These are phyloP conservation scores for Taiozyma sp. DNA, from an alignment of 1,139 yeast species.

Conservation along the genomic window DNA sequence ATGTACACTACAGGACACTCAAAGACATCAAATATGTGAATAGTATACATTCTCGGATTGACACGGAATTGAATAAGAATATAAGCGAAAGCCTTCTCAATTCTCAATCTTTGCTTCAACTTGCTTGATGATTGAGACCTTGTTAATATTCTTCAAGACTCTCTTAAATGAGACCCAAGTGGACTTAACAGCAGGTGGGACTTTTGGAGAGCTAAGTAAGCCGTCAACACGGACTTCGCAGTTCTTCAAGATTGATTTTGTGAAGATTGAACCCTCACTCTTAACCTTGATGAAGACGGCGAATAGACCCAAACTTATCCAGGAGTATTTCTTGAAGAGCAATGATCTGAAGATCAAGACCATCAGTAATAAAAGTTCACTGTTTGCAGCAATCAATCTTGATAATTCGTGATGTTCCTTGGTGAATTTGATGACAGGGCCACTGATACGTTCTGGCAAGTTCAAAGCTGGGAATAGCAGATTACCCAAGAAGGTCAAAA, in stretches of 20 bases:
- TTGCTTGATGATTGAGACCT: constrained; percentile 14
- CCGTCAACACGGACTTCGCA: constrained; percentile 73
- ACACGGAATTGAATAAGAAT: not conserved
- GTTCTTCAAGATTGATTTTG: constrained; percentile 63
- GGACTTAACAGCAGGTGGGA: constrained; percentile 54
- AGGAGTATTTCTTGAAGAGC: constrained; percentile 58
- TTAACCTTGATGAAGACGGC: constrained; percentile 68
- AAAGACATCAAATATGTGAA: not conserved
- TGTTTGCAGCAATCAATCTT: constrained; percentile 62
- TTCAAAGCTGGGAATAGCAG: constrained; percentile 64
- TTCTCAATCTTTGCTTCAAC: constrained; percentile 5
- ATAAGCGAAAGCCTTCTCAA: not conserved
- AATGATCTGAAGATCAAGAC: constrained; percentile 49
- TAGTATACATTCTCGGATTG: not conserved
- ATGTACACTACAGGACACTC: not conserved
- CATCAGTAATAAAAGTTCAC: constrained; percentile 55
- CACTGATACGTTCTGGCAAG: constrained; percentile 34
- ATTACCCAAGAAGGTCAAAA: constrained; percentile 57
- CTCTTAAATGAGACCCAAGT: constrained; percentile 57
- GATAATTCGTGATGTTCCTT: constrained; percentile 62
- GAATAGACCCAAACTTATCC: constrained; percentile 55
- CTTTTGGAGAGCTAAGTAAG: constrained; percentile 45
- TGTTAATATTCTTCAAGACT: constrained; percentile 26
- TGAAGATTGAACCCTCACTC: constrained; percentile 70
- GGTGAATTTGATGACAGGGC: constrained; percentile 47